Evolutionary conservation across 202 grass and related monocot genomes (phyloP).

Genomic region (Digitaria exilis): DNA sequence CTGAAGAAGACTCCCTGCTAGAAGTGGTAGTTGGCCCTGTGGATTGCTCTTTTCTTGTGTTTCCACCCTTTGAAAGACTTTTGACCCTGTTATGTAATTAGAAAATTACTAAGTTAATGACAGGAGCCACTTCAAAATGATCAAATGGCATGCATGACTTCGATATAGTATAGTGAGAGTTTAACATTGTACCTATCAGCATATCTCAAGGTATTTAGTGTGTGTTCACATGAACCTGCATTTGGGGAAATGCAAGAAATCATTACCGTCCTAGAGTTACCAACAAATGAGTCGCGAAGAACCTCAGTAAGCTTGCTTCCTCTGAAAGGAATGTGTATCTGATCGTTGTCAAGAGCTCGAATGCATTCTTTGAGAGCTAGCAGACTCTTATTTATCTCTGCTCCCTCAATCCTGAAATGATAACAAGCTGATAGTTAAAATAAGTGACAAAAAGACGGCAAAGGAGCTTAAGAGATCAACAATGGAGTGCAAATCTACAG

Average conservation of each 20-base stretch:
- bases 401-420: constrained; percentile 85
- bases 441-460: not conserved
- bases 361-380: constrained; percentile 98
- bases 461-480: not conserved
- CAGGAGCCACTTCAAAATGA: constrained; percentile 11
- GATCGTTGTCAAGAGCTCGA: constrained; percentile 97
- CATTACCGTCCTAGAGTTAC: constrained; percentile 96
- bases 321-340: constrained; percentile 99
- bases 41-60: constrained; percentile 76
- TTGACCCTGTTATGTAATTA: constrained; percentile 77
- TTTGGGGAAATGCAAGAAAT: constrained; percentile 99
- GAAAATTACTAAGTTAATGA: constrained; percentile 15
- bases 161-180: constrained; percentile 10
- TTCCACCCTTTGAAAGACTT: constrained; percentile 96
- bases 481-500: constrained; percentile 9
- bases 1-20: constrained; percentile 59
- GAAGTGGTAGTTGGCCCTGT: constrained; percentile 48
- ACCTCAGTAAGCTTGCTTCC: constrained; percentile 99
- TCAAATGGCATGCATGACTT: not conserved
- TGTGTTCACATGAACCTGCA: constrained; percentile 97
- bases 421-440: constrained; percentile 27
- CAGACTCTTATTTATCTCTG: constrained; percentile 99
- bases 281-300: constrained; percentile 97
- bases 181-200: constrained; percentile 78
- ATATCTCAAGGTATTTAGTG: constrained; percentile 98